A percentile compares a stretch with the other conserved stretches of the same genome.
phyloP scores from a whole-genome alignment of 1,284 basidiomycete species.

The Boletus mariae region DNA sequence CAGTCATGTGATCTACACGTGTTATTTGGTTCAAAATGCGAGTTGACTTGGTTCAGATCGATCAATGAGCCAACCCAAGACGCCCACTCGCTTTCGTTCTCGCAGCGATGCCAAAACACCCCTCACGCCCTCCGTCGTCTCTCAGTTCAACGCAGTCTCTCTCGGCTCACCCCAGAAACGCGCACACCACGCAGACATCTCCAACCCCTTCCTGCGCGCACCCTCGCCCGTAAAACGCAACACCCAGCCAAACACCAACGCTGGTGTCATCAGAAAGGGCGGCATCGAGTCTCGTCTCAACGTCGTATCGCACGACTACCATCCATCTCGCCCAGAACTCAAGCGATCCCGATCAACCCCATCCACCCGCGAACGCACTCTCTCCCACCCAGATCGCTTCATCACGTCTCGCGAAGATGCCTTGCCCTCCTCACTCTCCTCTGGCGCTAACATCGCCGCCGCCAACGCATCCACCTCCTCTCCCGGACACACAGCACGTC shows the following conservation, averaged over 20 bases:
- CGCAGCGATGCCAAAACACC: slow-evolving; percentile 72
- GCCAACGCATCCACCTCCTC: slow-evolving; percentile 35
- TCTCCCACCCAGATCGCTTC: slow-evolving; percentile 60
- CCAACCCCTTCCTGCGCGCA: slow-evolving; percentile 65
- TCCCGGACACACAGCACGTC: slow-evolving; percentile 71
- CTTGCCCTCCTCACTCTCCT: slow-evolving; percentile 59
- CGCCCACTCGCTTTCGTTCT: slow-evolving; percentile 60
- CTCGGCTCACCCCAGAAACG: slow-evolving; percentile 44
- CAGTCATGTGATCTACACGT: slow-evolving; percentile 17
- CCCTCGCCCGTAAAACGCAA: slow-evolving; percentile 62
- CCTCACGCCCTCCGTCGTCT: slow-evolving; percentile 61
- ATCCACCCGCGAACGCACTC: slow-evolving; percentile 37
- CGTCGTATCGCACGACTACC: slow-evolving; percentile 61
- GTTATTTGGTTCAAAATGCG: slow-evolving; percentile 14
- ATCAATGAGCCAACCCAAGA: slow-evolving; percentile 46
- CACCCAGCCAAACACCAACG: slow-evolving; percentile 56
- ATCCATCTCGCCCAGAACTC: slow-evolving; percentile 54
- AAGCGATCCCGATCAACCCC: slow-evolving; percentile 72
- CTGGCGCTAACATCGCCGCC: slow-evolving; percentile 51
- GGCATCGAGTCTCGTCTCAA: slow-evolving; percentile 73
- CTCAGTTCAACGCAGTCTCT: slow-evolving; percentile 53
- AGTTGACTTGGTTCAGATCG: not conserved
- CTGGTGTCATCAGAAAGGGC: slow-evolving; percentile 67
- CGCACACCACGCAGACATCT: slow-evolving; percentile 42
- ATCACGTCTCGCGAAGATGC: slow-evolving; percentile 65